Base-by-base conservation (phyloP, 2,329 filamentous ascomycete species). In the Pseudogymnoascus destructans region DNA sequence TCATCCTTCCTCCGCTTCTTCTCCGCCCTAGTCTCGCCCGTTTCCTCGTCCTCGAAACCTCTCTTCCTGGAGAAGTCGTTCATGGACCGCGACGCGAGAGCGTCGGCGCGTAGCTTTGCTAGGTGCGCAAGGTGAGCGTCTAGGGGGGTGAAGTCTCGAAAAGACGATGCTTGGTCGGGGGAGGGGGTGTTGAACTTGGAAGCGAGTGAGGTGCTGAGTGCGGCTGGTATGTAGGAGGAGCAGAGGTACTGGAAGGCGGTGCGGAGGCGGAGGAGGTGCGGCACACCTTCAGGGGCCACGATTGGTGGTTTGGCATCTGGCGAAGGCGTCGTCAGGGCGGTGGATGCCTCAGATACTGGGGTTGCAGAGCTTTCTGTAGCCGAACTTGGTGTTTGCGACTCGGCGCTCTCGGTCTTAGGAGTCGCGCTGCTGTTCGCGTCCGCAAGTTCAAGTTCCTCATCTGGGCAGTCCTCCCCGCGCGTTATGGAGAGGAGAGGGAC, bases 1-100 rank as follows among this genome's bases (percentile, higher is more conserved):
- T 95, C 92, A 56, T 95, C 90, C 72, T 86, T 82, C 70, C 85
- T 91, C 42, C 85, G 77, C 74, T 86, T 91, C 80, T 93, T 95
- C 70, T 91, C 87, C 2, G 82, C 82, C 2, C 84, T 73, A 57
- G 71, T 74, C 10, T 77, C 76, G 10, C 80, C 78, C 33, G 81
- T 79, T 21, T 82, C 80, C 30, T 89, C 85, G 33, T 68, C 66
- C 60, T 89, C 84, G 0, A 77, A 69, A 0, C 72, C 71, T 13
- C 85, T 78, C 69, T 91, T 92, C 17, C 84, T 77, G 3, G 86
- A 82, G 69, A 85, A 89, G 69, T 91, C 85, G 1, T 76, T 78
- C 7, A 83, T 72, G 1, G 84, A 83, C 57, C 89, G 80, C 2
- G 87, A 75, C 1, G 86, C 81, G 5, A 82, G 71, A 0, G 86